phyloP scores from a whole-genome alignment of 768 basidiomycete species.

The Lactarius psammicola region DNA sequence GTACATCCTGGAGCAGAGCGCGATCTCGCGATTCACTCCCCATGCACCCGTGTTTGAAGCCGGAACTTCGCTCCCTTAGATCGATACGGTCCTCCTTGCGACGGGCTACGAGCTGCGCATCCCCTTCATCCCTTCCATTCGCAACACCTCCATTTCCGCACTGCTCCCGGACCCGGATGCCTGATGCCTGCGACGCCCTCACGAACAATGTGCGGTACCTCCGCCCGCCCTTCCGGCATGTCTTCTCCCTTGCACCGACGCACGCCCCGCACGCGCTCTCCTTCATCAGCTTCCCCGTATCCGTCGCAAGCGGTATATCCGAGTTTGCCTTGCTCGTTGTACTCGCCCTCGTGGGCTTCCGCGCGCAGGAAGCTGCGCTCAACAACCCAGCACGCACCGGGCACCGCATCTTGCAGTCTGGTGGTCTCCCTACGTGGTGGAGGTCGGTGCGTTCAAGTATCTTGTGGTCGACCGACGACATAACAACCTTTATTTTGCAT shows the following conservation, averaged over 20 bases:
- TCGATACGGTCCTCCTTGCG: constrained; percentile 42
- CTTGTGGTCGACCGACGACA: too few relatives aligned
- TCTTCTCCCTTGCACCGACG: constrained; percentile 47
- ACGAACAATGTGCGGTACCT: constrained; percentile 53
- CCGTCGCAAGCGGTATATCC: constrained; percentile 48
- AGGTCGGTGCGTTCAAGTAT: constrained; percentile 29
- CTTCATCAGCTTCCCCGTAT: constrained; percentile 52
- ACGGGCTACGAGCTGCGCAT: constrained; percentile 56
- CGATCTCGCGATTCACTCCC: constrained; percentile 49
- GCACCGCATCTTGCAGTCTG: constrained; percentile 42
- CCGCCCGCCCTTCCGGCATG: too few relatives aligned
- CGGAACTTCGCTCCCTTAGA: background rate
- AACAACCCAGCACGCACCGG: constrained; percentile 51
- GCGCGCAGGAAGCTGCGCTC: constrained; percentile 42
- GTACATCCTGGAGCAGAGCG: constrained; percentile 11
- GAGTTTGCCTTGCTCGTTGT: too few relatives aligned
- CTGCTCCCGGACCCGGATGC: constrained; percentile 15
- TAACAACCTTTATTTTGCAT: too few relatives aligned
- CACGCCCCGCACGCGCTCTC: constrained; percentile 52
- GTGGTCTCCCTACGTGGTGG: constrained; percentile 48
- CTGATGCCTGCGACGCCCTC: constrained; percentile 31
- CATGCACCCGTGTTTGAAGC: constrained; percentile 43
- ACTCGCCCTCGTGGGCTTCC: too few relatives aligned
- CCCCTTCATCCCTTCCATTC: constrained; percentile 43
- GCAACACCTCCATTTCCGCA: constrained; percentile 30